Percentiles rank a stretch among this genome's conserved stretches.
These are phyloP conservation scores for Mycosphaerella sp. DNA, from an alignment of 2,329 filamentous ascomycete genomes.

Conservation along the genomic window DNA sequence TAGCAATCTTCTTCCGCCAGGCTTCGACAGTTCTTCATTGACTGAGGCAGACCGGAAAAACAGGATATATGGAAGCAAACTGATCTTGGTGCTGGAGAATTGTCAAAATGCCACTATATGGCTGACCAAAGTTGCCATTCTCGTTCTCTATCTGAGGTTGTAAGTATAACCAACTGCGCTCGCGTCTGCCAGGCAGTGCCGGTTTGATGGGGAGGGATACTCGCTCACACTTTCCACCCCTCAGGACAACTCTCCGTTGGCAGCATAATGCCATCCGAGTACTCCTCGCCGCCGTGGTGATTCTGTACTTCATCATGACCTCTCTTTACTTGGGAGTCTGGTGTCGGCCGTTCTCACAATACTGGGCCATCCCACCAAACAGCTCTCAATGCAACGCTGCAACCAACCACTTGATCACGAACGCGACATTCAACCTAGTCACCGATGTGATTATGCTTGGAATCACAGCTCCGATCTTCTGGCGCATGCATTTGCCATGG, in stretches of 20 bases:
- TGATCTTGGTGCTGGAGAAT: constrained; percentile 38
- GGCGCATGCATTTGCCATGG: constrained; percentile 39
- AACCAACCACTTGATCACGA: constrained; percentile 36
- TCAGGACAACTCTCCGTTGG: constrained; percentile 31
- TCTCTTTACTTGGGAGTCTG: constrained; percentile 38
- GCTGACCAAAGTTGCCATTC: constrained; percentile 36
- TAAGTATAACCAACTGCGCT: too few relatives aligned
- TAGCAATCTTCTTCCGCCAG: constrained; percentile 42
- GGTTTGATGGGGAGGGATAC: too few relatives aligned
- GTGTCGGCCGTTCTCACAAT: constrained; percentile 37
- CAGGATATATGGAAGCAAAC: constrained; percentile 34
- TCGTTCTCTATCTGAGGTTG: constrained; percentile 35
- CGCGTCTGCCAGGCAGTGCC: neutral
- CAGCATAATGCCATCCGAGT: constrained; percentile 35
- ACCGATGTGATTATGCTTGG: constrained; percentile 43
- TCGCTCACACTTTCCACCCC: neutral
- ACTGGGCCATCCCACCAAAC: constrained; percentile 33
- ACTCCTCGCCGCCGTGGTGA: constrained; percentile 33
- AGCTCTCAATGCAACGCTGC: constrained; percentile 39
- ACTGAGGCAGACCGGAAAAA: constrained; percentile 26
- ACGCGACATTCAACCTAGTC: constrained; percentile 41
- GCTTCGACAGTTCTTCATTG: constrained; percentile 41
- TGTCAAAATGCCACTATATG: constrained; percentile 36
- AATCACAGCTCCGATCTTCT: constrained; percentile 43
- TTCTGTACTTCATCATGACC: constrained; percentile 37